Evolutionary conservation across 805 yeast genomes (phyloP).

Genomic region (Kazachstania viticola): DNA sequence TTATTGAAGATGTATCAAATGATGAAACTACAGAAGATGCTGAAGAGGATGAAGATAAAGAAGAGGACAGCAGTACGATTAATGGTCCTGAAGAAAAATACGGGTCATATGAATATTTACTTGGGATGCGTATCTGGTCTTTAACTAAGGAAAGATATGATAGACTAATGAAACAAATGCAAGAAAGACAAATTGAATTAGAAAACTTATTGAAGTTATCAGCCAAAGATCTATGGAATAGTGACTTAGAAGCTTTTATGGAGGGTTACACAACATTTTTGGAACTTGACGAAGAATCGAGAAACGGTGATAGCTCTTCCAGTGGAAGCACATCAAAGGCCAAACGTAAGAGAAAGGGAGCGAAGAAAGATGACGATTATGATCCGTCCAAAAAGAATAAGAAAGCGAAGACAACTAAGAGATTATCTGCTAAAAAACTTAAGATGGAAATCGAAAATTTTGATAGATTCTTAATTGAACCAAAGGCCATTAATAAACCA

Average conservation of each 20-base stretch:
- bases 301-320: constrained; percentile 38
- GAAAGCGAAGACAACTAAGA: constrained; percentile 8
- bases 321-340: constrained; percentile 34
- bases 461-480: constrained; percentile 19
- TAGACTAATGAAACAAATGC: constrained; percentile 59
- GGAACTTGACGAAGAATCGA: constrained; percentile 48
- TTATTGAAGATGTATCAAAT: constrained; percentile 14
- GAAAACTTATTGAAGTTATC: constrained; percentile 50
- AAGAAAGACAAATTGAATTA: constrained; percentile 61
- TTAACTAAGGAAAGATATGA: constrained; percentile 84
- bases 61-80: constrained; percentile 27
- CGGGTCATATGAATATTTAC: constrained; percentile 71
- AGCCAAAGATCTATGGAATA: constrained; percentile 82
- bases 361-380: constrained; percentile 26
- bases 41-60: constrained; percentile 25
- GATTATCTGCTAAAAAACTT: constrained; percentile 11
- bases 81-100: constrained; percentile 38
- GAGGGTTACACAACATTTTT: constrained; percentile 57
- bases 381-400: constrained; percentile 17
- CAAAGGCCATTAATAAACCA: constrained; percentile 15
- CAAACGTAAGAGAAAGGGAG: constrained; percentile 17
- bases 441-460: constrained; percentile 20
- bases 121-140: constrained; percentile 91
- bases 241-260: constrained; percentile 67
- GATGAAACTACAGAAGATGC: constrained; percentile 20